Evolutionary conservation across 73 alveolate species (phyloP).

Genomic region (Durusdinium trenchii): DNA sequence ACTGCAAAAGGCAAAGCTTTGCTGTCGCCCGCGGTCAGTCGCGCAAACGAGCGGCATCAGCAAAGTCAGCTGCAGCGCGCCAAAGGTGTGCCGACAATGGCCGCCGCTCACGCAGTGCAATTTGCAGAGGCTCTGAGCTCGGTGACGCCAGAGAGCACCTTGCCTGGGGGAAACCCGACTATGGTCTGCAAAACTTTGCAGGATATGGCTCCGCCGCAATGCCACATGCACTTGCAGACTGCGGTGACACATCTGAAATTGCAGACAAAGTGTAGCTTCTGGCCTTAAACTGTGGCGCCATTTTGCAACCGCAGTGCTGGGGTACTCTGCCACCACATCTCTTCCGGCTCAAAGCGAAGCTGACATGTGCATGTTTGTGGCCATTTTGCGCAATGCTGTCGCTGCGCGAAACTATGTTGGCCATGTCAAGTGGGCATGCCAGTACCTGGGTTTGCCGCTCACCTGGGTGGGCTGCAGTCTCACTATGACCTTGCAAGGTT

Average conservation of each 20-base stretch:
- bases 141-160: background rate
- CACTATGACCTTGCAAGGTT: slow-evolving; percentile 7
- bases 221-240: background rate
- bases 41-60: background rate
- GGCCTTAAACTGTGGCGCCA: background rate
- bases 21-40: background rate
- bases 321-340: background rate
- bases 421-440: slow-evolving; percentile 33
- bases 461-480: slow-evolving; percentile 10
- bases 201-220: background rate
- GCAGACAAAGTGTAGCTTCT: slow-evolving; percentile 25
- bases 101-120: background rate
- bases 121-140: background rate
- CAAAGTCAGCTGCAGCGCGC: too few species aligned
- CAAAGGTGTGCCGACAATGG: too few species aligned
- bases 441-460: background rate
- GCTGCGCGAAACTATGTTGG: slow-evolving; percentile 49
- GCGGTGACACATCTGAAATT: background rate
- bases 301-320: background rate
- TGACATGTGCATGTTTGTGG: background rate
- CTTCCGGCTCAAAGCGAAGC: background rate
- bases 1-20: background rate
- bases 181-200: background rate
- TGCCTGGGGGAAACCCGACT: background rate
- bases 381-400: background rate